Conservation (phyloP, 208 protist genomes). For the Crithidia thermophila region DNA sequence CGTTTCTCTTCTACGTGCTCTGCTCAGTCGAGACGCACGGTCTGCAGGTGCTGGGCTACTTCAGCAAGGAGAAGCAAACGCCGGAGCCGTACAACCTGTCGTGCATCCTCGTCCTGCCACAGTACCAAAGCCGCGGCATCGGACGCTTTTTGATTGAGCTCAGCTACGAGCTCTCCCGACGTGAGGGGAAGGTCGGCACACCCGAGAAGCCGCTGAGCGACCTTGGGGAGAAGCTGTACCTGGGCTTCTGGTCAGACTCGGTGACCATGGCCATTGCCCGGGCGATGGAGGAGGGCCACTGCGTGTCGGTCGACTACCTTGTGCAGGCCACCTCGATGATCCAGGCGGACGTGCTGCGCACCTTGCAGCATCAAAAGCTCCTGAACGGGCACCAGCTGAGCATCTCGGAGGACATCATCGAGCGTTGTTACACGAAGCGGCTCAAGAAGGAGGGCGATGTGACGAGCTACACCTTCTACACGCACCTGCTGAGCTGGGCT, state of each 20-base stretch:
- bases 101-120: slow-evolving; percentile 99
- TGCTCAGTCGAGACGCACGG: slow-evolving; percentile 94
- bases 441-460: slow-evolving; percentile 68
- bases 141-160: slow-evolving; percentile 99
- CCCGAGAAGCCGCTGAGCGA: slow-evolving; percentile 99
- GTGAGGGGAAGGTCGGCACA: slow-evolving; percentile 95
- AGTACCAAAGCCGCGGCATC: slow-evolving; percentile 96
- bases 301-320: slow-evolving; percentile 77
- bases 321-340: slow-evolving; percentile 83
- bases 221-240: slow-evolving; percentile 95
- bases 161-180: slow-evolving; percentile 98
- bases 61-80: slow-evolving; percentile 98
- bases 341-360: slow-evolving; percentile 71
- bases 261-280: slow-evolving; percentile 81
- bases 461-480: slow-evolving; percentile 84
- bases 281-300: slow-evolving; percentile 80
- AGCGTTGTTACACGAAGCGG: slow-evolving; percentile 77
- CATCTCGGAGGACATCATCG: slow-evolving; percentile 80
- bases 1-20: slow-evolving; percentile 99
- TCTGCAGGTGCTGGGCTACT: slow-evolving; percentile 98
- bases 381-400: slow-evolving; percentile 67
- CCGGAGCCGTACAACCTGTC: slow-evolving; percentile 98
- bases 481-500: slow-evolving; percentile 86
- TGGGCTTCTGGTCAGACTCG: slow-evolving; percentile 93
- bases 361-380: slow-evolving; percentile 70